Evolutionary conservation across 495 filamentous ascomycete genomes (phyloP), one percentile per base, ranked within the genome.

Genomic region (Xylaria flabelliformis): DNA sequence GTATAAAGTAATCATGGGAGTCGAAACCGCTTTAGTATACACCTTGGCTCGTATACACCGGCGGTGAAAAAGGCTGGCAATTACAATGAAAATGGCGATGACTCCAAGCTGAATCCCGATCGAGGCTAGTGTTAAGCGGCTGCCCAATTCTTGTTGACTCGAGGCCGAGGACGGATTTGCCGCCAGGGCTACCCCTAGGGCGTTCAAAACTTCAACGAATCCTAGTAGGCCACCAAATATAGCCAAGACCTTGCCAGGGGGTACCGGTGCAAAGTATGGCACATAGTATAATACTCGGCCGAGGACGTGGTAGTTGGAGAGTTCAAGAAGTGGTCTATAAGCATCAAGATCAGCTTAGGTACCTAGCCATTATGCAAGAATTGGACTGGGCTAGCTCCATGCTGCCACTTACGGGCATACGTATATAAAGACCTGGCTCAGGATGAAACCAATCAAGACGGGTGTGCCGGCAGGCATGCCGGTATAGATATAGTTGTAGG

Each of bases 291-390:
- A 74, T 62, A 81, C 64, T 15, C 80, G 78, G 36, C 78, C 80
- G 42, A 83, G 80, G 70, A 83, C 64, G 69, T 81, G 79, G 74
- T 82, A 82, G 74, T 83, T 82, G 36, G 80, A 74, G 19, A 83
- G 77, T 68, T 82, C 78, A 53, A 83, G 78, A n/a, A 82, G 74
- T 4, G 81, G 81, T 0, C 81, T 82, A 65, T 32, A 0, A 48
- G 7, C 2, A 21, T 46, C 34, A 39, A 32, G 13, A 66, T 66
- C 39, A 66, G 64, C 17, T 66, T 21, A 7, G 64, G 2, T 9
- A 26, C 15, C 42, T 19, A 1, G 5, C 13, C 15, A 13, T 5
- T 26, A 19, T 4, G 26, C 26, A 39, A 36, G 32, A 21, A 26
- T 39, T 53, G 8, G 24, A 36, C 7, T 12, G 19, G 64, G 64